phyloP scores from a whole-genome alignment of 257 asterid species.

The Nicotiana otophora region DNA sequence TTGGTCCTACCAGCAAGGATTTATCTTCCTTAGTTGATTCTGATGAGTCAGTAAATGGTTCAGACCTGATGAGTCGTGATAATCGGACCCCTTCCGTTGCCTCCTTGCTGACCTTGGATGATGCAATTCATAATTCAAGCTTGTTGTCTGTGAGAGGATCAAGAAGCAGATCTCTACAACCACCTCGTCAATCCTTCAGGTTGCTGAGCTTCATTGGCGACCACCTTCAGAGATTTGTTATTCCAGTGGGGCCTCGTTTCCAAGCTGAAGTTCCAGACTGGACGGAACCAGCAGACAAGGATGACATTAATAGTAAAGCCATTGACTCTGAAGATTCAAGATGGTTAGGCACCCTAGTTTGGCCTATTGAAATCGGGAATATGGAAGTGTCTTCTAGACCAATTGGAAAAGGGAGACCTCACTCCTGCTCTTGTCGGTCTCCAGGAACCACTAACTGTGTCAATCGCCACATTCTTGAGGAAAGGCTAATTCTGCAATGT shows the following conservation, averaged over 20 bases:
- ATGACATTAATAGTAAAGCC: conserved; percentile 7
- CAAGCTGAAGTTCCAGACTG: conserved; percentile 73
- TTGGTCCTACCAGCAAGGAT: conserved; percentile 24
- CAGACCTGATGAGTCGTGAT: conserved; percentile 38
- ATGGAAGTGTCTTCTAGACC: conserved; percentile 16
- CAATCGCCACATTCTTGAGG: conserved; percentile 45
- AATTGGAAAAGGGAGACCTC: conserved; percentile 56
- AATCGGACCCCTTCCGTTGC: conserved; percentile 19
- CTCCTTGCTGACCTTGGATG: conserved; percentile 14
- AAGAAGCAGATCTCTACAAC: conserved; percentile 27
- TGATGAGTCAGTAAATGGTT: conserved; percentile 52
- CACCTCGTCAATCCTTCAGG: conserved; percentile 37
- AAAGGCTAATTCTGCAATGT: conserved; percentile 34
- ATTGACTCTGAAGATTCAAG: conserved; percentile 34
- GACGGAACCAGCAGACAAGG: conserved; percentile 31
- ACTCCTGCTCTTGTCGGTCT: conserved; percentile 42
- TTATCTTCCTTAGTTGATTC: conserved; percentile 30
- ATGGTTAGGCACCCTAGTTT: conserved; percentile 63
- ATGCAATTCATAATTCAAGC: conserved; percentile 20
- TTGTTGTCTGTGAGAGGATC: conserved; percentile 21
- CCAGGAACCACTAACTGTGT: conserved; percentile 44
- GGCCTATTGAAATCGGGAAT: conserved; percentile 41
- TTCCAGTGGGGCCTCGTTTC: conserved; percentile 79
- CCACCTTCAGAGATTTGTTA: conserved; percentile 33
- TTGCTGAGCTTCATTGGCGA: conserved; percentile 34